Evolutionary conservation across 1,139 yeast species (phyloP), one percentile per base, ranked within the genome.

Genomic region (Suhomyces kunorum): DNA sequence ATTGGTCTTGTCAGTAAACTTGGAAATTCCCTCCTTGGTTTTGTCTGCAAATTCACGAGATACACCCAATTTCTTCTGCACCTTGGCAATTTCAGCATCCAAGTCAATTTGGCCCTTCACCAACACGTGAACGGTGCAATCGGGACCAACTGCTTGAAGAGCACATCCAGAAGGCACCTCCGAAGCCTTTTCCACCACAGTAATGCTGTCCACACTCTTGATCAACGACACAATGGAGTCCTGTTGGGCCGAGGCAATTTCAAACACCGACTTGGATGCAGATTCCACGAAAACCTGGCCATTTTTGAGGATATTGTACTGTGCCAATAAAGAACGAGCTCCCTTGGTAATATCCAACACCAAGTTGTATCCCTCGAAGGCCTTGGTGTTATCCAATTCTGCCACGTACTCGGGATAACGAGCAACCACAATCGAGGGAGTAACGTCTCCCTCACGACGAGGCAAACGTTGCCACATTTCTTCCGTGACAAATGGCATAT

Each of bases 391-490:
- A 58, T 80, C 81, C 51, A 79, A 85, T 45, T 77, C 77, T 36
- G 71, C 56, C 41, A 71, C 71, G 64, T 74, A 86, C 42, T 68
- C 76, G 44, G 98, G 98, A 70, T 82, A 92, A 40, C 73, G 56
- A 33, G 97, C 95, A 58, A 80, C 79, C 42, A 81, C 81, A 59
- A 92, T 87, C n/a, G 96, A 78, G 36, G 68, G 71, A 17, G 87
- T 72, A 13, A 65, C 64, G 57, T 87, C 96, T 39, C 81, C 71
- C 15, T 80, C 79, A 61, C 97, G 82, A 59, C 87, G 84, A 53
- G 98, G 98, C 58, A 92, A 73, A 69, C 98, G 87, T 71, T 92
- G 98, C 98, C 97, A 92, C 86, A 92, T 80, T 74, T 92, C 98
- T 69, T 92, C 98, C 37, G 98, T 83, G 51, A 92, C 75, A 63